These are phyloP conservation scores for Eimeria brunetti DNA, from an alignment of 169 alveolate species.

Conservation along the genomic window DNA sequence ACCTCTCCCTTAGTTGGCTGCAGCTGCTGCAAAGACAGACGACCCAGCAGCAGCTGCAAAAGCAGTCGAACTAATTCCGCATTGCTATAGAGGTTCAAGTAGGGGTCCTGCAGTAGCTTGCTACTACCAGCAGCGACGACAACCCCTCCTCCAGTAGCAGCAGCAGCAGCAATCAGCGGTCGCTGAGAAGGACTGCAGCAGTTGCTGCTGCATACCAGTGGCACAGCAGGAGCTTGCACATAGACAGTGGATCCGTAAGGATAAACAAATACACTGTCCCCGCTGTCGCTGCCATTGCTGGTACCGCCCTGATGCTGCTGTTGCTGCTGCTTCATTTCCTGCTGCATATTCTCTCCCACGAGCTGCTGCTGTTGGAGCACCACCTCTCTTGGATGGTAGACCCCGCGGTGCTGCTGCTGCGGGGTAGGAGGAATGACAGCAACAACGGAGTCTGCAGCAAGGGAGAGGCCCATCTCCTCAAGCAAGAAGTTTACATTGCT, in stretches of 20 bases:
- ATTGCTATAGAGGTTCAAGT: conserved; percentile 17
- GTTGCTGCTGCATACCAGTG: conserved; percentile 50
- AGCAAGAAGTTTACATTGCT: conserved; percentile 39
- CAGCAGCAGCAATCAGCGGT: conserved; percentile 41
- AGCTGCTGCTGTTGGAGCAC: conserved; percentile 50
- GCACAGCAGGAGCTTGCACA: conserved; percentile 45
- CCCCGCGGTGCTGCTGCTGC: conserved; percentile 58
- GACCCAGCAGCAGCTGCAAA: conserved; percentile 34
- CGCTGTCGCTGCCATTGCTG: background rate
- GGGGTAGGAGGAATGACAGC: conserved; percentile 20
- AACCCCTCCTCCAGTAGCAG: conserved; percentile 66
- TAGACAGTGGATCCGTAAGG: conserved; percentile 50
- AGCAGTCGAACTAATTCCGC: conserved; percentile 21
- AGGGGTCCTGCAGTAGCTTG: conserved; percentile 48
- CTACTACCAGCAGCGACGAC: conserved; percentile 49
- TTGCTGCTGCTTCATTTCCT: conserved; percentile 1
- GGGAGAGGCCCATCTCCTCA: conserved; percentile 59
- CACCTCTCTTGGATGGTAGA: conserved; percentile 50
- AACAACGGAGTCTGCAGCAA: conserved; percentile 46
- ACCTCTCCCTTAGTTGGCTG: conserved; percentile 27
- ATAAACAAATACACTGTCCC: background rate
- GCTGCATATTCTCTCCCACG: conserved; percentile 31
- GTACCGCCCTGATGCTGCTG: background rate
- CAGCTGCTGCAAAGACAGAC: conserved; percentile 32
- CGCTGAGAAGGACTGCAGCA: conserved; percentile 47